A percentile compares a stretch with the other conserved stretches of the same genome.
These are phyloP conservation scores for Picea sitchensis DNA, from an alignment of 75 land plant genomes.

Conservation along the genomic window DNA sequence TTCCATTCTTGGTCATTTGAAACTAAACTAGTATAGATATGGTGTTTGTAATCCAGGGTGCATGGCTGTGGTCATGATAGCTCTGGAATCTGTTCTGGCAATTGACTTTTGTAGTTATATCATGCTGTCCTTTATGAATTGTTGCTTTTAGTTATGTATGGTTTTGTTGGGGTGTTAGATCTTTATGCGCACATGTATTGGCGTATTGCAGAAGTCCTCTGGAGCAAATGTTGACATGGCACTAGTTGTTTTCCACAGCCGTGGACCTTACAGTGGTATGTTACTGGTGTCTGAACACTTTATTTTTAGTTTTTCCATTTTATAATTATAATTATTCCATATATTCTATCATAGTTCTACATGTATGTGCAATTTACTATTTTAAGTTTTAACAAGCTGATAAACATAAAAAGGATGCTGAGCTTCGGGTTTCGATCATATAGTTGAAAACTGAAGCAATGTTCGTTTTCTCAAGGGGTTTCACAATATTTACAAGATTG, in stretches of 20 bases:
- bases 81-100: no score
- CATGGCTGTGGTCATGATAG: no score
- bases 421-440: background rate
- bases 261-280: constrained; percentile 76
- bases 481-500: background rate
- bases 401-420: background rate
- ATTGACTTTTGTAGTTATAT: no score
- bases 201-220: constrained; percentile 49
- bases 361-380: background rate
- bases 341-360: background rate
- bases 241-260: constrained; percentile 65
- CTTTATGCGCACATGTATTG: no score
- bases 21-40: no score
- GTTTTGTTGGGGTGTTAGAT: no score
- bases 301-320: background rate
- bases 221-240: constrained; percentile 44
- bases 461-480: background rate
- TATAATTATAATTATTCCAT: background rate
- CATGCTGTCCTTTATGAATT: no score
- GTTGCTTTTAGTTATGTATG: no score
- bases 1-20: no score
- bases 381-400: background rate
- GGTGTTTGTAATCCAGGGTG: no score
- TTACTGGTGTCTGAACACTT: background rate
- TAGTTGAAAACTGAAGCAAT: background rate